A percentile compares a stretch with the other conserved stretches of the same genome.
Conservation (phyloP, 345 rosid species). For the Brassica napus region Da-Ae NC_063441.1:20807501-20808000, state of each 20-base stretch:
- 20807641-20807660: constrained; percentile 35
- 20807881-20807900: constrained; percentile 39
- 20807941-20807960: constrained; percentile 53
- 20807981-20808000: constrained; percentile 48
- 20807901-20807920: constrained; percentile 70
- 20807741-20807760: constrained; percentile 43
- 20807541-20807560: constrained; percentile 69
- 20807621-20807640: constrained; percentile 52
- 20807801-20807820: constrained; percentile 45
- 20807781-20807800: constrained; percentile 46
- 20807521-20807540: constrained; percentile 53
- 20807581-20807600: constrained; percentile 62
- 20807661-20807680: constrained; percentile 39
- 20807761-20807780: constrained; percentile 40
- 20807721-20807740: constrained; percentile 42
- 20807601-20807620: constrained; percentile 65
- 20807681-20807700: constrained; percentile 33
- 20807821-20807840: constrained; percentile 42
- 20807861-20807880: constrained; percentile 37
- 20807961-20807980: constrained; percentile 51
- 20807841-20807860: constrained; percentile 43
- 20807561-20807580: constrained; percentile 71
- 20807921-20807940: constrained; percentile 61
- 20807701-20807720: constrained; percentile 32
- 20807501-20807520: constrained; percentile 57